These are phyloP conservation scores for Trypanosoma grayi DNA, from an alignment of 208 protist genomes.

Conservation along the genomic window DNA sequence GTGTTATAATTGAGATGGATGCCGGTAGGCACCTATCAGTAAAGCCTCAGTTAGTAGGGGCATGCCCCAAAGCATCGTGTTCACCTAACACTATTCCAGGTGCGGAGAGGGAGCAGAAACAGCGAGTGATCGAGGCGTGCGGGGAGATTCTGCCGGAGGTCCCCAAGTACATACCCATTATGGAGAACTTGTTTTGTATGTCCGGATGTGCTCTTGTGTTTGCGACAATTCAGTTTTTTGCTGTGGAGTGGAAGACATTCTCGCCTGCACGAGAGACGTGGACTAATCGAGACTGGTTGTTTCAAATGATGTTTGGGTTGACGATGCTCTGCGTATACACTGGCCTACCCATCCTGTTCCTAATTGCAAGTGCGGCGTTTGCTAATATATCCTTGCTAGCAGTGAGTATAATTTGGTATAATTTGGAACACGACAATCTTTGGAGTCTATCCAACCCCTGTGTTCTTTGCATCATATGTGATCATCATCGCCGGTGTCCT, in stretches of 20 bases:
- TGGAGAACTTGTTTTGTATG: conserved; percentile 79
- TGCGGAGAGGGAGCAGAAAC: neutral
- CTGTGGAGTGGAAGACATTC: conserved; percentile 67
- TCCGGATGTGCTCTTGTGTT: conserved; percentile 66
- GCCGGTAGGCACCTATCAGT: too few relatives aligned
- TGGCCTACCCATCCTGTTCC: conserved; percentile 63
- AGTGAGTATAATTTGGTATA: conserved; percentile 69
- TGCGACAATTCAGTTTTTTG: conserved; percentile 79
- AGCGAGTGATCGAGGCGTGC: neutral
- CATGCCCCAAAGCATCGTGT: too few relatives aligned
- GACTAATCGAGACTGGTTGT: conserved; percentile 63
- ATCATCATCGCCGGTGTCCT: conserved; percentile 69
- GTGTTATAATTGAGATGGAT: neutral
- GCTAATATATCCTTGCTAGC: conserved; percentile 80
- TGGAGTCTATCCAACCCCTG: conserved; percentile 57
- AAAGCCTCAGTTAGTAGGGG: too few relatives aligned
- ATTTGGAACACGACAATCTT: conserved; percentile 86
- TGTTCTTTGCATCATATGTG: conserved; percentile 71
- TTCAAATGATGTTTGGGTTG: conserved; percentile 78
- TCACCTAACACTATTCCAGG: too few relatives aligned
- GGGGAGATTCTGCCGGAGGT: conserved; percentile 32
- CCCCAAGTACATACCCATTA: conserved; percentile 61
- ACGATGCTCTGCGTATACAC: conserved; percentile 85
- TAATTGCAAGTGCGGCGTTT: conserved; percentile 75
- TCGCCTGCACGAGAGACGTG: conserved; percentile 37